Base-by-base conservation (phyloP, 108 stramenopile genomes). In the Cyclotella distinguenda region DNA sequence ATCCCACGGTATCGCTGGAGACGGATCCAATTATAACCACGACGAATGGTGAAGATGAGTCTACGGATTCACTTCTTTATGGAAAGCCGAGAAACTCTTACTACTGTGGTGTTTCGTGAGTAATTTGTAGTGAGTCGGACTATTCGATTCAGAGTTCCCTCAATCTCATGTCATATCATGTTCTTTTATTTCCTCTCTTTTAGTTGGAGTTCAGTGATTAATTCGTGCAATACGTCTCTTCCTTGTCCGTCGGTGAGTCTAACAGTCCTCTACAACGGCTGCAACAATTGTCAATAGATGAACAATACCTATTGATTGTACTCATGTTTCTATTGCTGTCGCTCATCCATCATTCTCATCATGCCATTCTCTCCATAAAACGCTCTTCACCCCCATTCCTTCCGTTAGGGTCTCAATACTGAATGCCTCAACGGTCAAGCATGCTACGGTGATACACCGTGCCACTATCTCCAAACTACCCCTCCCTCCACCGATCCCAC, bases 381-480 rank as follows among this genome's bases (percentile, higher is more conserved):
- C n/a, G n/a, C n/a, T n/a, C n/a, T n/a, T n/a, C n/a, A n/a, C n/a
- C n/a, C n/a, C n/a, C n/a, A n/a, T n/a, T n/a, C 18, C 6, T 35
- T 35, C 22, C 7, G 4, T 6, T 33, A 38, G 38, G 64, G 64
- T 40, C 40, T 65, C 3, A 65, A 65, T 19, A 65, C 25, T 16
- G 34, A 65, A 19, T 65, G 64, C 38, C 64, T 35, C 9, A 52
- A 19, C 26, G 33, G 52, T 2, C 52, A 54, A 44, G 44, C 40
- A 16, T 65, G 64, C 40, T 65, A 53, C 45, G 52, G 52, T 1
- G 64, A 50, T 27, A 65, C 64, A 28, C 64, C 64, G 4, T 65
- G 64, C 31, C 21, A 22, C 13, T 36, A 52, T 18, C 15, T 43
- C 18, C 43, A 46, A 46, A 61, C 60, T 16, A 30, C 60, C 32